These are phyloP conservation scores for Cryomyces minteri DNA, from an alignment of 495 filamentous ascomycete species.

Conservation along the genomic window DNA sequence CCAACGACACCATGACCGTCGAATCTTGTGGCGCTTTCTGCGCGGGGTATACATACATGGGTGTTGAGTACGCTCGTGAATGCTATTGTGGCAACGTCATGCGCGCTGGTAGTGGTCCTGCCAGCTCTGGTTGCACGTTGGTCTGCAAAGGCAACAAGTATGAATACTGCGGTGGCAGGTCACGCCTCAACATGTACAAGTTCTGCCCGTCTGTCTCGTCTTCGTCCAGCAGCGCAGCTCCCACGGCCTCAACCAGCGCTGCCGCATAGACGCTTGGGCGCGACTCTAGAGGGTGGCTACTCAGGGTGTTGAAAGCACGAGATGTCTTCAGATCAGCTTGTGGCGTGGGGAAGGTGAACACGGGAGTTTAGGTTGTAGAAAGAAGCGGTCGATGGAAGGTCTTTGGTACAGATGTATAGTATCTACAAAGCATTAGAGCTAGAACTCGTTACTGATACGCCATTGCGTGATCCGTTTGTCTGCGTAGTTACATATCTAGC, in stretches of 20 bases:
- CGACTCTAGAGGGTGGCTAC: no score
- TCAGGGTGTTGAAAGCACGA: no score
- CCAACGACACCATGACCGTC: constrained; percentile 5
- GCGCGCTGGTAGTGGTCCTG: not conserved
- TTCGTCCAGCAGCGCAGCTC: not conserved
- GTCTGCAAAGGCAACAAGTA: constrained; percentile 9
- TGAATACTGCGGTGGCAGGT: constrained; percentile 8
- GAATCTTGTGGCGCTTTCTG: constrained; percentile 11
- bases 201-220: not conserved
- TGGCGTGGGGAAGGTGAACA: no score
- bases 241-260: not conserved
- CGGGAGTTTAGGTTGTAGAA: no score
- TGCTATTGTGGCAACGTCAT: constrained; percentile 11
- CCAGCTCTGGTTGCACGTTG: constrained; percentile 5
- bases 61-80: constrained; percentile 12
- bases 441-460: no score
- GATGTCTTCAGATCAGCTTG: no score
- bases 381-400: no score
- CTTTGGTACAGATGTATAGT: no score
- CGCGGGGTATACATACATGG: constrained; percentile 10
- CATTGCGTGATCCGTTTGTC: no score
- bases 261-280: no score
- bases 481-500: no score
- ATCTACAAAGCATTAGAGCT: no score
- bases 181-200: constrained; percentile 7